Evolutionary conservation across 768 basidiomycete genomes (phyloP), one percentile per base, ranked within the genome.

Genomic region (Fomitopsis pulvina): DNA sequence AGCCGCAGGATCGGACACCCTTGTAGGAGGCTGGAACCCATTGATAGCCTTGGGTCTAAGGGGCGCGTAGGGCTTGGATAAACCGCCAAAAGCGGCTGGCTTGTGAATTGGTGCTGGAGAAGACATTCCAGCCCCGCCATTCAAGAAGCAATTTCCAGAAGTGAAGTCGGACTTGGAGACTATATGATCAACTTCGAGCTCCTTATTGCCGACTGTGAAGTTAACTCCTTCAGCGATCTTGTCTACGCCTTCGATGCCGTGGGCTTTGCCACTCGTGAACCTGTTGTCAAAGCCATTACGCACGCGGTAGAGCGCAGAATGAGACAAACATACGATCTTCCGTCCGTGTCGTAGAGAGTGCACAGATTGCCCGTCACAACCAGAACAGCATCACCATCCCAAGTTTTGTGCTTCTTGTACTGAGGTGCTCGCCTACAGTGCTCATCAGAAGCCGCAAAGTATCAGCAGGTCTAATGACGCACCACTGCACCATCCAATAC

Each of bases 401-500:
- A 94, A 0, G 86, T 91, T 64, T 92, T 91, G 60, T 92, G 83
- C 66, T 93, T 93, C 69, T 80, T 87, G 32, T 73, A 70, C 64
- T 90, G 86, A 39, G 75, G 82, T 40, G 69, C 75, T 51, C 86
- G 69, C 86, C 85, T 87, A 29, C 25, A 37, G 21, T 21, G 37
- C 41, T 45, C 42, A 40, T 26, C 18, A 43, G 9, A 40, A 20
- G 14, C 2, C 8, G 34, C 27, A 18, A 28, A 25, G 38, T 1
- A 18, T 10, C n/a, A n/a, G 27, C 6, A 16, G 4, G 2, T 14
- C 14, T 16, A 42, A 27, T 34, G 29, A 24, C 39, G 18, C 63
- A 84, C 87, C 88, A 90, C 66, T 87, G 85, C 29, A 87, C 79
- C 76, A 86, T 83, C 87, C 87, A 91, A 54, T 79, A 79, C 45